Evolutionary conservation across 139 green algal genomes (phyloP).

Genomic region (Gonium pectorale): DNA sequence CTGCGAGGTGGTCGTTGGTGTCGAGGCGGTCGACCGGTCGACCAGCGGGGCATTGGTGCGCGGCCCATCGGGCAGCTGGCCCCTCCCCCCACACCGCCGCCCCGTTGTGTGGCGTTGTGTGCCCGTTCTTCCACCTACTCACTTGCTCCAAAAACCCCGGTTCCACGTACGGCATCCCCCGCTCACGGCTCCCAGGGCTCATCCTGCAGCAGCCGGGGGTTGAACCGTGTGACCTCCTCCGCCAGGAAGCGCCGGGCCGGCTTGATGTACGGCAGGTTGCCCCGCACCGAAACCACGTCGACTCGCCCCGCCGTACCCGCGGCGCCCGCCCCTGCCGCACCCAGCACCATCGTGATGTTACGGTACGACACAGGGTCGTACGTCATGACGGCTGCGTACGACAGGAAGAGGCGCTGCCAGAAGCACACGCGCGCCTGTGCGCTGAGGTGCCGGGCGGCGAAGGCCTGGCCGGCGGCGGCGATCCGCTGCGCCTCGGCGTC

Average conservation of each 20-base stretch:
- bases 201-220: background rate
- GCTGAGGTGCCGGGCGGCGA: conserved; percentile 14
- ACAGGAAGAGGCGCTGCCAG: conserved; percentile 11
- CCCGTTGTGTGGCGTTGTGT: no score
- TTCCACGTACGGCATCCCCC: no score
- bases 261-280: conserved; percentile 8
- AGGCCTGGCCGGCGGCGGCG: conserved; percentile 2
- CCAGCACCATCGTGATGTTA: background rate
- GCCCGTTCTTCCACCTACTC: no score
- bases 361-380: conserved; percentile 17
- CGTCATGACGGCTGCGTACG: conserved; percentile 10
- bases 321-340: background rate
- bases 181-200: conserved; percentile 14
- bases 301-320: background rate
- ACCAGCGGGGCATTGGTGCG: no score
- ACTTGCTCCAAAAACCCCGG: no score
- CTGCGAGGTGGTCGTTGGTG: no score
- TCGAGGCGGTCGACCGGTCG: no score
- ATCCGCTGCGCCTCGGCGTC: conserved; percentile 34
- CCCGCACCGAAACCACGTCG: background rate
- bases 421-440: background rate
- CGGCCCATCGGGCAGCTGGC: no score
- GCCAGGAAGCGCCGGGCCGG: conserved; percentile 9
- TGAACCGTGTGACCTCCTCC: background rate
- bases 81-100: no score